phyloP scores from a whole-genome alignment of 768 basidiomycete genomes.

The Russula dissimulans region DNA sequence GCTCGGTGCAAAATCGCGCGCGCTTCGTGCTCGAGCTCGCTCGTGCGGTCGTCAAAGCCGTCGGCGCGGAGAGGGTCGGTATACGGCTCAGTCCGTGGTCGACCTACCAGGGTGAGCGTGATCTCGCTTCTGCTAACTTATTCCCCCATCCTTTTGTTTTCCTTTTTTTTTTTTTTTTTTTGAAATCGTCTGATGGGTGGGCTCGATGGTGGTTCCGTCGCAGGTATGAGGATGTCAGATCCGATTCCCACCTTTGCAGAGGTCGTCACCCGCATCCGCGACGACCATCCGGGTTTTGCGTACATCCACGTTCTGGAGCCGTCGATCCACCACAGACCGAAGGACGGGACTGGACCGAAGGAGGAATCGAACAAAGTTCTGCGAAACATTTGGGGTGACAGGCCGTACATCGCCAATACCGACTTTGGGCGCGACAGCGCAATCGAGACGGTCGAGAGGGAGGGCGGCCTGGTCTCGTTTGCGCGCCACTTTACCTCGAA shows the following conservation, averaged over 20 bases:
- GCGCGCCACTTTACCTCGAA: slow-evolving; percentile 12
- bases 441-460: slow-evolving; percentile 6
- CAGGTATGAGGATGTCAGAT: slow-evolving; percentile 17
- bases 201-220: too few relatives aligned
- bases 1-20: slow-evolving; percentile 36
- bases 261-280: slow-evolving; percentile 22
- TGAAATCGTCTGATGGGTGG: not conserved
- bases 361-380: slow-evolving; percentile 20
- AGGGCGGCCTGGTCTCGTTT: slow-evolving; percentile 12
- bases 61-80: slow-evolving; percentile 30
- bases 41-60: slow-evolving; percentile 28
- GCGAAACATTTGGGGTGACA: slow-evolving; percentile 21
- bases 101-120: not conserved
- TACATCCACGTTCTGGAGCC: slow-evolving; percentile 29
- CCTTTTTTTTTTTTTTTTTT: not conserved
- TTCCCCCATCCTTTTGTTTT: not conserved
- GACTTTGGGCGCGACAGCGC: slow-evolving; percentile 22
- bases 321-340: not conserved
- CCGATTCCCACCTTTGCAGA: slow-evolving; percentile 25
- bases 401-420: slow-evolving; percentile 21
- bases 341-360: not conserved
- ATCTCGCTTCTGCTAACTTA: too few relatives aligned
- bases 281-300: slow-evolving; percentile 10
- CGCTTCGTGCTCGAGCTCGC: slow-evolving; percentile 33
- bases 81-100: slow-evolving; percentile 30